phyloP scores from a whole-genome alignment of 2,329 filamentous ascomycete genomes.

The Chaetothyriales sp. region DNA sequence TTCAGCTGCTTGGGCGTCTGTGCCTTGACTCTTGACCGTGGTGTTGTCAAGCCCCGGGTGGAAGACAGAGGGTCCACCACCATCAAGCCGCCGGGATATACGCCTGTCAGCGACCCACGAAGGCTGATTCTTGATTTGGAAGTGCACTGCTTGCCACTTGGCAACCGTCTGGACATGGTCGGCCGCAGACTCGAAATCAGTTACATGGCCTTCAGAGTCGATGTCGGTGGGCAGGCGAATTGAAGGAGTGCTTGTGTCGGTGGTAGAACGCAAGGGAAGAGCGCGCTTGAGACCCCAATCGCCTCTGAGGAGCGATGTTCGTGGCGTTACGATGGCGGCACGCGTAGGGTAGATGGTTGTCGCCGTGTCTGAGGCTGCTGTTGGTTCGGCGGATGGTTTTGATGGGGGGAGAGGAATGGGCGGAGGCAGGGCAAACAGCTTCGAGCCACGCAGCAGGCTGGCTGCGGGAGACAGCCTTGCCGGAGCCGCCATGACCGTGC shows the following conservation, averaged over 20 bases:
- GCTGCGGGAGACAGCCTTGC: conserved; percentile 43
- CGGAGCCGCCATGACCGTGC: conserved; percentile 15
- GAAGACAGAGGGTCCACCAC: conserved; percentile 20
- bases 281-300: conserved; percentile 90
- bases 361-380: conserved; percentile 47
- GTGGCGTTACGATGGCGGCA: conserved; percentile 66
- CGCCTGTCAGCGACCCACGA: background rate
- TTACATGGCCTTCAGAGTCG: conserved; percentile 75
- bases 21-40: conserved; percentile 3
- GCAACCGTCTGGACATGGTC: conserved; percentile 66
- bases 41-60: conserved; percentile 14
- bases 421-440: conserved; percentile 74
- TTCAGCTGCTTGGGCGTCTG: background rate
- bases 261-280: conserved; percentile 60
- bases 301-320: conserved; percentile 55
- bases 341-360: conserved; percentile 68
- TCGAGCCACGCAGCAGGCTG: conserved; percentile 65
- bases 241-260: conserved; percentile 55
- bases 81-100: background rate
- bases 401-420: conserved; percentile 50
- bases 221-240: conserved; percentile 56
- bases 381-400: conserved; percentile 34
- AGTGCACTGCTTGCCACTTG: conserved; percentile 66
- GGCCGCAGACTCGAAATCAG: conserved; percentile 69
- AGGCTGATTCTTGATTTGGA: conserved; percentile 20